A percentile compares a stretch with the other conserved stretches of the same genome.
Conservation (phyloP, 495 filamentous ascomycete genomes). For the Pyronema omphalodes region DNA sequence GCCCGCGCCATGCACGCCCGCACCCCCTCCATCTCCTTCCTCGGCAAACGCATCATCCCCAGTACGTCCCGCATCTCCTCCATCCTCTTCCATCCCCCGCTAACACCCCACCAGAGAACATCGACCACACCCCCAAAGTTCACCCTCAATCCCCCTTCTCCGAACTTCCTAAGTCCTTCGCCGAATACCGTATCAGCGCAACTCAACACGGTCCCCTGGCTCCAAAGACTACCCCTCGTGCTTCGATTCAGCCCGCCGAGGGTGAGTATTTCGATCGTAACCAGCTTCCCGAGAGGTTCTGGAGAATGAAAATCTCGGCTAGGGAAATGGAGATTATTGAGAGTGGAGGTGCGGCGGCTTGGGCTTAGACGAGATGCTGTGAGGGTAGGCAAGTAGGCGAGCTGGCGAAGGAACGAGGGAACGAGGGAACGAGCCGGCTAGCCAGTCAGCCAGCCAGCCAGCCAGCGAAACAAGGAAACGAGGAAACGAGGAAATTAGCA, state of each 20-base stretch:
- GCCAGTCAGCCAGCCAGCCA: too few relatives aligned
- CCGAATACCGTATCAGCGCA: constrained; percentile 75
- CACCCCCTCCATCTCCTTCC: constrained; percentile 72
- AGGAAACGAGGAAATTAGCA: too few relatives aligned
- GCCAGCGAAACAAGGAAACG: too few relatives aligned
- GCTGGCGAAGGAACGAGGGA: too few relatives aligned
- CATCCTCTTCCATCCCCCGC: not conserved
- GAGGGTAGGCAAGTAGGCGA: too few relatives aligned
- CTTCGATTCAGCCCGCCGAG: constrained; percentile 45
- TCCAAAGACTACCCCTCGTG: constrained; percentile 40
- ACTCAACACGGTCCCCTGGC: constrained; percentile 82
- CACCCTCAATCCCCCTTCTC: constrained; percentile 32
- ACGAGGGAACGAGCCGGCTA: too few relatives aligned
- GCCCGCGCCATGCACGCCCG: constrained; percentile 47
- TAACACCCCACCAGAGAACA: constrained; percentile 31
- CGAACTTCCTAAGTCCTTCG: constrained; percentile 45
- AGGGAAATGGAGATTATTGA: constrained; percentile 92
- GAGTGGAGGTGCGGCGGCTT: constrained; percentile 52
- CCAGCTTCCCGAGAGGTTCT: constrained; percentile 70
- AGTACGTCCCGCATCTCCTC: constrained; percentile 37
- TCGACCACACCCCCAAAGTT: constrained; percentile 53
- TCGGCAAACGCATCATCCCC: constrained; percentile 71
- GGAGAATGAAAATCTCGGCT: constrained; percentile 46
- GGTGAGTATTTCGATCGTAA: constrained; percentile 77
- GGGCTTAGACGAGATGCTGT: constrained; percentile 18